phyloP scores from a whole-genome alignment of 345 rosid species.

The Citropsis articulata region DNA sequence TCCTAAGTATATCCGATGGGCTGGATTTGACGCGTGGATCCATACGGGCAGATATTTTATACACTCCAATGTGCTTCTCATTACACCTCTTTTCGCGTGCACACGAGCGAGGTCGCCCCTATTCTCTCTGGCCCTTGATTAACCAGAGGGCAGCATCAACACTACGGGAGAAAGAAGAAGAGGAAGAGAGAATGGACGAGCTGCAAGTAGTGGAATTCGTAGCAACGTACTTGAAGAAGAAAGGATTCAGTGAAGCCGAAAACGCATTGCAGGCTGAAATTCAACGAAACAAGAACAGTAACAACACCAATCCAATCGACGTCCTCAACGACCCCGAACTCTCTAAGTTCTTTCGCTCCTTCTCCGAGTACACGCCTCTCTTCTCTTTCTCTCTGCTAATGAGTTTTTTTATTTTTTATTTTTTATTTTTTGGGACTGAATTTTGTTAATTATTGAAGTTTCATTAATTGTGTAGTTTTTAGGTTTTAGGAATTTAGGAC shows the following conservation, averaged over 20 bases:
- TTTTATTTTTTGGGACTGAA: neutral
- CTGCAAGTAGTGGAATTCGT: conserved; percentile 56
- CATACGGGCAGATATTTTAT: no score
- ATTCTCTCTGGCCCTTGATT: neutral
- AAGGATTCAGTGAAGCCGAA: conserved; percentile 71
- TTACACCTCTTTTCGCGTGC: no score
- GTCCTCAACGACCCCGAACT: conserved; percentile 69
- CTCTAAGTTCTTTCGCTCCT: conserved; percentile 66
- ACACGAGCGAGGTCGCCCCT: neutral
- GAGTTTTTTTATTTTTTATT: neutral
- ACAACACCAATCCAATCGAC: conserved; percentile 29
- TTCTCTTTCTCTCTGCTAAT: neutral
- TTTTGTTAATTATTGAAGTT: neutral
- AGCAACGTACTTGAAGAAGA: conserved; percentile 79
- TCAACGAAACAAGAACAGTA: conserved; percentile 41
- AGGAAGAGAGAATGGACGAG: conserved; percentile 45
- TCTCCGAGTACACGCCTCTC: conserved; percentile 49
- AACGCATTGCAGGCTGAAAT: conserved; percentile 60
- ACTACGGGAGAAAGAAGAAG: neutral
- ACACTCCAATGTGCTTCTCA: no score
- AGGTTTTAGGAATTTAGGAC: neutral
- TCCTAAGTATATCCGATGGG: no score
- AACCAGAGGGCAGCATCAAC: neutral
- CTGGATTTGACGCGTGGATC: no score
- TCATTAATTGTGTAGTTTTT: neutral